phyloP scores from a whole-genome alignment of 1,284 basidiomycete genomes.

The Pseudozyma thailandica region DNA sequence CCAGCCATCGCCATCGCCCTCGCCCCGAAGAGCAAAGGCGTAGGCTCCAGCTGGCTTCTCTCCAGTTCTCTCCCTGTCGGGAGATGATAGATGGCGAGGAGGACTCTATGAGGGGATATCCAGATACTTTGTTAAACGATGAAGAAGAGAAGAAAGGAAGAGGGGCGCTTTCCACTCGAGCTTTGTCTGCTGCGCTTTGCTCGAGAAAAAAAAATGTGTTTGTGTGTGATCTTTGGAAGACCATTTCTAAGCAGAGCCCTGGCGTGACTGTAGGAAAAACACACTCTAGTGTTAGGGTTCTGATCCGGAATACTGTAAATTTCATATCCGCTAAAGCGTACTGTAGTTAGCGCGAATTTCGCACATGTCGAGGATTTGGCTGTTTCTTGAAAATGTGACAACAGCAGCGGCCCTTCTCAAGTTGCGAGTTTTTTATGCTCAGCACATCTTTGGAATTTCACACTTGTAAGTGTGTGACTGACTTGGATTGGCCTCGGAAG shows the following conservation, averaged over 20 bases:
- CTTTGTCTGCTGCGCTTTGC: constrained; percentile 1
- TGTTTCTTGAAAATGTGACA: background rate
- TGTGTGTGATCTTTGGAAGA: background rate
- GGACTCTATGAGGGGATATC: constrained; percentile 55
- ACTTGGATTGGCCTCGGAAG: too few relatives aligned
- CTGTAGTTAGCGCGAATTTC: background rate
- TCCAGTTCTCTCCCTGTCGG: constrained; percentile 51
- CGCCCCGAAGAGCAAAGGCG: constrained; percentile 18
- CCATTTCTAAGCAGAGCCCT: background rate
- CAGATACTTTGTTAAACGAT: constrained; percentile 56
- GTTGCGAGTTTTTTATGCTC: background rate
- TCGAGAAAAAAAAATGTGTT: background rate
- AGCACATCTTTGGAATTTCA: background rate
- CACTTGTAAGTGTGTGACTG: too few relatives aligned
- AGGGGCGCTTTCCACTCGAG: background rate
- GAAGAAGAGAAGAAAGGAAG: constrained; percentile 37
- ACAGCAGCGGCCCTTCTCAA: background rate
- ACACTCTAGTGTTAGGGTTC: too few relatives aligned
- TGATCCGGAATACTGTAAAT: too few relatives aligned
- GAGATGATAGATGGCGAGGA: constrained; percentile 51
- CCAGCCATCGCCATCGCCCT: constrained; percentile 33
- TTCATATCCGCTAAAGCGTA: too few relatives aligned
- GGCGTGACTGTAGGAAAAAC: too few relatives aligned
- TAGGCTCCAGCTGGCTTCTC: constrained; percentile 40
- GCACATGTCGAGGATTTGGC: background rate